These are phyloP conservation scores for Thielaviopsis euricoi DNA, from an alignment of 2,329 filamentous ascomycete genomes.

Conservation along the genomic window DNA sequence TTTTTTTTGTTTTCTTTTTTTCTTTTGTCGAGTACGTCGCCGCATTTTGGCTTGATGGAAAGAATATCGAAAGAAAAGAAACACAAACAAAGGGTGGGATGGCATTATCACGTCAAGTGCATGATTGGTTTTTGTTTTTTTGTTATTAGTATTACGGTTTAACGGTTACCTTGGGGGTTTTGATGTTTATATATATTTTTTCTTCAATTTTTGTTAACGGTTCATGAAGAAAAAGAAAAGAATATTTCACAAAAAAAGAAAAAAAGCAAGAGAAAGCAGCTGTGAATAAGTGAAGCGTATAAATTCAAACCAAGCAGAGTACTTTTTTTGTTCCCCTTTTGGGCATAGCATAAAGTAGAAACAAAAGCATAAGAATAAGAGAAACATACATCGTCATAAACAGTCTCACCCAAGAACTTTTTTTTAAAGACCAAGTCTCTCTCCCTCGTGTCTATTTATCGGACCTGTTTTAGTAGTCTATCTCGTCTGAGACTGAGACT, in stretches of 20 bases:
- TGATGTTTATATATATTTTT: not conserved
- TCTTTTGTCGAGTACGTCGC: conserved; percentile 1
- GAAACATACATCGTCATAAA: not conserved
- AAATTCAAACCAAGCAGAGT: not conserved
- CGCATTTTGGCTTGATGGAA: not conserved
- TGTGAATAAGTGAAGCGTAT: not conserved
- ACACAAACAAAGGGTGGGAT: not conserved
- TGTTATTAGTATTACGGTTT: not conserved
- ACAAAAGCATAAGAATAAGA: too few relatives aligned
- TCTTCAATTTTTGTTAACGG: not conserved
- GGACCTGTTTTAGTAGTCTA: not conserved
- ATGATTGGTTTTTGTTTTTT: not conserved
- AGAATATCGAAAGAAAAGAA: not conserved
- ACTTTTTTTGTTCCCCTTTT: too few relatives aligned
- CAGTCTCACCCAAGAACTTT: too few relatives aligned
- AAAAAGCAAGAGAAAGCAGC: too few relatives aligned
- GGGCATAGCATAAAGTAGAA: too few relatives aligned
- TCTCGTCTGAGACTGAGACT: not conserved
- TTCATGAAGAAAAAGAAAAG: not conserved
- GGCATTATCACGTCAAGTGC: not conserved
- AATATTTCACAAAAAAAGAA: too few relatives aligned
- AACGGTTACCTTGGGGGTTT: not conserved
- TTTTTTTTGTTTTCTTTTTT: not conserved
- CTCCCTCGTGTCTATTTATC: too few relatives aligned
- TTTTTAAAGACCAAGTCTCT: too few relatives aligned